Conservation (phyloP, 106 monocot species). For the Hemerocallis citrina region DNA sequence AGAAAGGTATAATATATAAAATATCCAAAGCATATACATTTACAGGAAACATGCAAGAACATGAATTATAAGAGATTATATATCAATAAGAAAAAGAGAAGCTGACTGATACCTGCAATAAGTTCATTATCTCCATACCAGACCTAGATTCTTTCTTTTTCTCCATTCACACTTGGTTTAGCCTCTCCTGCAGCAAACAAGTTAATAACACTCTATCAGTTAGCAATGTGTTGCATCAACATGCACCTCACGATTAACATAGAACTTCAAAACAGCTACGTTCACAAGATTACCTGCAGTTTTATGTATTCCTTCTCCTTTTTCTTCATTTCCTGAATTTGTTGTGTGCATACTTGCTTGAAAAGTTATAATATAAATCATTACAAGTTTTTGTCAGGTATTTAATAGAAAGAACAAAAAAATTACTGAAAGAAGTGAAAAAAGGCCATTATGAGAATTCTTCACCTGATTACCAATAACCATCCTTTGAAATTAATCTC, state of each 20-base stretch:
- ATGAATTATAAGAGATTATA: neutral
- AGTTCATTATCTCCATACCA: constrained; percentile 99
- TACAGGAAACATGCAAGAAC: neutral
- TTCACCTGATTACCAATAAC: constrained; percentile 98
- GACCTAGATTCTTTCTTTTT: constrained; percentile 98
- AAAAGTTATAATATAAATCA: neutral
- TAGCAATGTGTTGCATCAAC: too few species aligned
- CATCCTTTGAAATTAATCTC: constrained; percentile 99
- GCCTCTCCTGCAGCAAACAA: constrained; percentile 58
- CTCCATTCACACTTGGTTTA: constrained; percentile 97
- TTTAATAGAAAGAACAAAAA: constrained; percentile 1
- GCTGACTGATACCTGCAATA: constrained; percentile 65
- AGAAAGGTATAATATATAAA: neutral
- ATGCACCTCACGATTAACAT: neutral
- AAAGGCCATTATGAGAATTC: neutral
- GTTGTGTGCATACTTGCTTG: constrained; percentile 97
- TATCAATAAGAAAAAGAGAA: neutral
- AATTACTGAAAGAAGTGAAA: neutral
- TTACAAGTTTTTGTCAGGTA: neutral
- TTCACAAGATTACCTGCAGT: constrained; percentile 61
- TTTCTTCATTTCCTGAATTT: constrained; percentile 99
- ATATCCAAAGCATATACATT: neutral
- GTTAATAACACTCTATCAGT: constrained; percentile 1
- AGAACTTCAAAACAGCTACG: neutral
- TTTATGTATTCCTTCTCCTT: constrained; percentile 99